Percentiles rank a stretch among this genome's conserved stretches.
These are phyloP conservation scores for Agaricus blazei DNA, from an alignment of 768 basidiomycete genomes.

Conservation along the genomic window DNA sequence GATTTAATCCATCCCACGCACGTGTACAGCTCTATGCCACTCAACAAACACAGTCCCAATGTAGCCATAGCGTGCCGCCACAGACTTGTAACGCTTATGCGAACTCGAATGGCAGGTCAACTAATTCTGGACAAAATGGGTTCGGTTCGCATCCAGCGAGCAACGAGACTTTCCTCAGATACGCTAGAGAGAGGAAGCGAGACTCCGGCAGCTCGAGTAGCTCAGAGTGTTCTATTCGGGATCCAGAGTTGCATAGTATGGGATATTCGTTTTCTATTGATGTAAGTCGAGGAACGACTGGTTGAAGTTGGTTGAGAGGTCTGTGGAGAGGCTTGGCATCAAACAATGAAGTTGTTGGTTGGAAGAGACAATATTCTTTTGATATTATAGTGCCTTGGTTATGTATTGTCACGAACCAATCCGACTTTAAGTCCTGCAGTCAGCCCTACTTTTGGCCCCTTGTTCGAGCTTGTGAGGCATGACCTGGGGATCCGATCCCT, in stretches of 20 bases:
- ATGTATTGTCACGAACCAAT: no score
- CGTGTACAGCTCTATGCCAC: background rate
- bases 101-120: background rate
- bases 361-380: no score
- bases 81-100: background rate
- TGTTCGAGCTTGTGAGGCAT: no score
- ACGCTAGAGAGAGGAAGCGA: background rate
- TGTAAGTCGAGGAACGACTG: background rate
- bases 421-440: no score
- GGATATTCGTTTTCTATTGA: background rate
- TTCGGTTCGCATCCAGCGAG: background rate
- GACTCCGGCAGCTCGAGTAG: constrained; percentile 3
- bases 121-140: background rate
- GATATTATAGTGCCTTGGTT: no score
- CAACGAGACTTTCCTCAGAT: background rate
- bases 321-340: background rate
- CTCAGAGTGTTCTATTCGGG: background rate
- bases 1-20: background rate
- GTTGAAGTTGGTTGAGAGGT: background rate
- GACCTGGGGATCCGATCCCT: no score
- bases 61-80: background rate
- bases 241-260: background rate
- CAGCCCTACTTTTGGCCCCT: no score
- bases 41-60: background rate
- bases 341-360: no score